phyloP scores from a whole-genome alignment of 1,139 yeast genomes.

The Pichia sp. region DNA sequence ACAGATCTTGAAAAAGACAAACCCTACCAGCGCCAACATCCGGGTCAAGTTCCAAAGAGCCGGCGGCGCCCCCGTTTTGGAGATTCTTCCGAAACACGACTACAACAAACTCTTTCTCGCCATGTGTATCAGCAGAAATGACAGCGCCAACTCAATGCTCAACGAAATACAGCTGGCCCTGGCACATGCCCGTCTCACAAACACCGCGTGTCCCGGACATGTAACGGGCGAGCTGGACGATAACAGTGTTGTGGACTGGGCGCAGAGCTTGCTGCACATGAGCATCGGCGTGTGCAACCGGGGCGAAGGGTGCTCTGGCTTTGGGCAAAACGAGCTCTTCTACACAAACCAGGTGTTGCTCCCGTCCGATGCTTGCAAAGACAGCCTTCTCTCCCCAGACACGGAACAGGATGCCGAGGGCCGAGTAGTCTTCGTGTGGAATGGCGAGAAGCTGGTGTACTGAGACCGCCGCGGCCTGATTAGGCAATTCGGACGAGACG shows the following conservation, averaged over 20 bases:
- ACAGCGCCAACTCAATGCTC: constrained; percentile 1
- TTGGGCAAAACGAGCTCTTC: constrained; percentile 11
- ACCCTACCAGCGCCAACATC: neutral
- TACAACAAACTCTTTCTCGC: constrained; percentile 15
- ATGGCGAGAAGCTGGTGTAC: constrained; percentile 3
- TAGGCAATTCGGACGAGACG: constrained; percentile 3
- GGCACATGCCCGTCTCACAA: constrained; percentile 9
- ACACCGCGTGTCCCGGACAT: constrained; percentile 14
- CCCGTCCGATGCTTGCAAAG: neutral
- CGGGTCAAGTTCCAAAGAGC: neutral
- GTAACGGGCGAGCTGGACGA: constrained; percentile 23
- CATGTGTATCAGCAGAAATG: neutral
- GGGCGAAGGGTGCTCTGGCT: neutral
- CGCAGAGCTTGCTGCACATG: constrained; percentile 20
- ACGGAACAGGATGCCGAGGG: neutral
- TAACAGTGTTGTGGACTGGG: constrained; percentile 12
- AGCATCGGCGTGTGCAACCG: constrained; percentile 22
- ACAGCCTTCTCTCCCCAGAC: neutral
- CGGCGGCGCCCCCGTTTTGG: neutral
- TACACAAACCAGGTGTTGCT: constrained; percentile 10
- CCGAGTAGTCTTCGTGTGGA: constrained; percentile 4
- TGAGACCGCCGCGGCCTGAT: neutral
- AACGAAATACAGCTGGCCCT: neutral
- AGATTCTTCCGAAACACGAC: constrained; percentile 24
- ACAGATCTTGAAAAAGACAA: neutral